Base-by-base conservation (phyloP, 139 green algal species). In the Diplosphaera chodatii region DNA sequence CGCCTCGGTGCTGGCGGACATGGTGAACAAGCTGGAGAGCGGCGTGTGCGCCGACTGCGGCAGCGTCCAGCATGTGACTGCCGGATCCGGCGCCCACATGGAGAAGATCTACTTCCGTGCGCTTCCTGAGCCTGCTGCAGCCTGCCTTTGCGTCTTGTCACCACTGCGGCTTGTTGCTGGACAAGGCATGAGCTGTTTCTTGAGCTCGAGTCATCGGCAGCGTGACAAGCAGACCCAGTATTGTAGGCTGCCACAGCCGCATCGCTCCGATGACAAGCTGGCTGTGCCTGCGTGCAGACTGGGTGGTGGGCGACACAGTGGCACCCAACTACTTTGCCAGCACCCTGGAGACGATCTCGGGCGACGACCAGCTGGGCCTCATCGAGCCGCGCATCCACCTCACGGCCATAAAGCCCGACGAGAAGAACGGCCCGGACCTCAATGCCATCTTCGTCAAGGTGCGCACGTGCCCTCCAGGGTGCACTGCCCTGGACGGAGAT, bases 1-100 rank as follows among this genome's bases (percentile, higher is more conserved):
- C 28, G 76, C 70, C 6, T 70, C 62, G 23, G 63, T 81, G n/a
- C 33, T 81, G 63, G 68, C 67, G 15, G 62, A 76, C 32, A 25
- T 76, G 56, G 63, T 76, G 13, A 66, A 76, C 63, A 62, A 66
- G 32, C n/a, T 76, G 31, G 21, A 70, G 28, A 16, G 55, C 27
- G 8, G 27, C 62, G 27, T 32, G 28, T 76, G 71, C 62, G 25
- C 27, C 4, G 23, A 31, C 6, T 76, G 71, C 62, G 71, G 71
- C 56, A 55, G 48, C 20, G 32, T 48, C 13, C 3, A 3, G 10
- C 48, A 59, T 18, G 4, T 18, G 18, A 3, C 3, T 3, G 13
- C 4, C 18, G 48, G 13, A 10, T 5, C 10, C 16, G 48, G 48
- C 48, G 18, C 25, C 48, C 8, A 18, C 48, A 18, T 59, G 16